Conservation (phyloP, 345 rosid genomes). For the Geranium rotundifolium region DNA sequence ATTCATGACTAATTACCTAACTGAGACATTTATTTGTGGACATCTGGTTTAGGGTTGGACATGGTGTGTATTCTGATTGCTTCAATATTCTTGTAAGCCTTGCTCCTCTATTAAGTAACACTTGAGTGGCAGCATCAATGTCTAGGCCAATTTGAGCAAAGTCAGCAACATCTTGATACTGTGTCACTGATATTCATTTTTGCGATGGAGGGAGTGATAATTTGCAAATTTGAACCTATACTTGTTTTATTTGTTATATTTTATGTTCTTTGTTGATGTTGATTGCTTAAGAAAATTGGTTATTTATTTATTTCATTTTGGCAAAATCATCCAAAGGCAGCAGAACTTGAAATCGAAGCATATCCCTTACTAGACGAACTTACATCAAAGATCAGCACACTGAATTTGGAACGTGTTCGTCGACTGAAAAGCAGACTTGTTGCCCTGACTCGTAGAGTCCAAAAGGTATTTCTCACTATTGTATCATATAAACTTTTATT, state of each 20-base stretch:
- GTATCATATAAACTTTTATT: neutral
- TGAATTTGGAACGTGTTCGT: conserved; percentile 89
- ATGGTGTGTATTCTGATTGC: too few relatives aligned
- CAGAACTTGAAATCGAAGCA: conserved; percentile 97
- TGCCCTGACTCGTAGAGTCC: conserved; percentile 87
- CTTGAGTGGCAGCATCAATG: too few relatives aligned
- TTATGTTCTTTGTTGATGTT: conserved; percentile 3
- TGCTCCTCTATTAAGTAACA: too few relatives aligned
- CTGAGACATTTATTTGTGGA: too few relatives aligned
- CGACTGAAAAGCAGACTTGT: conserved; percentile 96
- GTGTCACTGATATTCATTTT: too few relatives aligned
- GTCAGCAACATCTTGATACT: too few relatives aligned
- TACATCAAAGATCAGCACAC: conserved; percentile 91
- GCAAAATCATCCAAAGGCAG: conserved; percentile 48
- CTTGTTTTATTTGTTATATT: neutral
- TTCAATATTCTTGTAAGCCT: too few relatives aligned
- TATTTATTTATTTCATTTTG: conserved; percentile 12
- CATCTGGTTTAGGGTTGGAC: too few relatives aligned
- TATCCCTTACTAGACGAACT: conserved; percentile 93
- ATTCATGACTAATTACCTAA: too few relatives aligned
- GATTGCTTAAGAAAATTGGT: conserved; percentile 6
- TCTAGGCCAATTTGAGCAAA: too few relatives aligned
- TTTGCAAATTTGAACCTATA: neutral
- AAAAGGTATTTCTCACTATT: conserved; percentile 43
- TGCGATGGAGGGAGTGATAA: too few relatives aligned